Conservation (phyloP, 768 basidiomycete genomes). For the Sporobolomyces pararoseus region DNA sequence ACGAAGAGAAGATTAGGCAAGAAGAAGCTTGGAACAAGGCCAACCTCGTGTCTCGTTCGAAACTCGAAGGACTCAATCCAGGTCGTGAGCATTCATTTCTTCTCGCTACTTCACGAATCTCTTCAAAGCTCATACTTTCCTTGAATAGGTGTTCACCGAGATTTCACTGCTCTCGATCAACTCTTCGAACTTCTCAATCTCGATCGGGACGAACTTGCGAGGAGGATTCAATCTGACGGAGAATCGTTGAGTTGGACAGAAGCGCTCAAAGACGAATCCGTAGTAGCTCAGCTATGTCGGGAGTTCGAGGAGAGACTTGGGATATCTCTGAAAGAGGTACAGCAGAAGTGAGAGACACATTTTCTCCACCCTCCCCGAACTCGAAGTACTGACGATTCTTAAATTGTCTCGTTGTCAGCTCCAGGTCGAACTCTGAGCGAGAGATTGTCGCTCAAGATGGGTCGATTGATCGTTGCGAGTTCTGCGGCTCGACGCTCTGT, state of each 20-base stretch:
- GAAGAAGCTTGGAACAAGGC: background rate
- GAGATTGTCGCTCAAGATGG: no score
- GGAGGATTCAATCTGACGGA: background rate
- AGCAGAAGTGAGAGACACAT: background rate
- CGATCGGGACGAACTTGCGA: background rate
- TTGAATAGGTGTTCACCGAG: background rate
- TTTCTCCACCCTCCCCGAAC: background rate
- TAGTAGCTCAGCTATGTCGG: background rate
- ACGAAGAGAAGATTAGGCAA: slow-evolving; percentile 1
- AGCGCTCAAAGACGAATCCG: background rate
- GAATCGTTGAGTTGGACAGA: background rate
- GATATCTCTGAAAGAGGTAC: background rate
- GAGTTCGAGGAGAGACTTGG: background rate
- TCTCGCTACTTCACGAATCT: no score
- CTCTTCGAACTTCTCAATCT: background rate
- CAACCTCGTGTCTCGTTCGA: background rate
- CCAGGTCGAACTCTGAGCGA: background rate
- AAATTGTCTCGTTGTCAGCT: background rate
- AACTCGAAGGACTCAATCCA: background rate
- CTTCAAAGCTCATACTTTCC: no score
- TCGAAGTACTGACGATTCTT: background rate
- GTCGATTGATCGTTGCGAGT: background rate
- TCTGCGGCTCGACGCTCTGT: background rate
- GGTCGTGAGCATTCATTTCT: background rate
- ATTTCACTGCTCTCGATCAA: background rate